Conservation (phyloP, 2,329 filamentous ascomycete genomes). For the Capronia epimyces region DNA sequence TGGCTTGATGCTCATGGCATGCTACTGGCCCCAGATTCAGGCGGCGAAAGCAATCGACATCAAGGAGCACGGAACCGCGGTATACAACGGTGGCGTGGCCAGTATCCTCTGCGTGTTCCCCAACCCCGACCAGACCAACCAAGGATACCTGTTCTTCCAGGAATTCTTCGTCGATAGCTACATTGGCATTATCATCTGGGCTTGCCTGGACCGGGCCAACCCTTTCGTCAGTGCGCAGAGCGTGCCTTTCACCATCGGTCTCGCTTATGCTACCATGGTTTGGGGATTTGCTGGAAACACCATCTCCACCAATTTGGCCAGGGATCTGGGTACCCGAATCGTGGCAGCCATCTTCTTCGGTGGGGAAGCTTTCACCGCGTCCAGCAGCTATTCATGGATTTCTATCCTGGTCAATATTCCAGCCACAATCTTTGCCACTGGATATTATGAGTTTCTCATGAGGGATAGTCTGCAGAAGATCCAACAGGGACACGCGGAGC, state of each 20-base stretch:
- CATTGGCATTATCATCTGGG: slow-evolving; percentile 55
- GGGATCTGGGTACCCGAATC: slow-evolving; percentile 55
- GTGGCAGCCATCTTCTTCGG: slow-evolving; percentile 56
- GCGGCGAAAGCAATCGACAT: slow-evolving; percentile 39
- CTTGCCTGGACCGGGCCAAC: slow-evolving; percentile 54
- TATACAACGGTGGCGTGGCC: slow-evolving; percentile 49
- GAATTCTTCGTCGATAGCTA: slow-evolving; percentile 57
- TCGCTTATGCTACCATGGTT: slow-evolving; percentile 51
- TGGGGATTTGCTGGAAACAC: slow-evolving; percentile 55
- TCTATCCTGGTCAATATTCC: slow-evolving; percentile 53
- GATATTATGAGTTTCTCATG: slow-evolving; percentile 52
- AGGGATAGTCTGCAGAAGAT: slow-evolving; percentile 51
- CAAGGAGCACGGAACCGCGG: slow-evolving; percentile 36
- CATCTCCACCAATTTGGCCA: slow-evolving; percentile 53
- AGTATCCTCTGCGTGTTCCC: slow-evolving; percentile 54
- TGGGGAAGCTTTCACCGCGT: slow-evolving; percentile 45
- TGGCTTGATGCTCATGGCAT: slow-evolving; percentile 50
- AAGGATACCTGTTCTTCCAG: slow-evolving; percentile 54
- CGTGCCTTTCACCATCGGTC: slow-evolving; percentile 52
- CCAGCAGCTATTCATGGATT: slow-evolving; percentile 47
- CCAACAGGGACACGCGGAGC: slow-evolving; percentile 45
- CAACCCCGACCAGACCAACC: slow-evolving; percentile 45
- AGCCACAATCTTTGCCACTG: slow-evolving; percentile 52
- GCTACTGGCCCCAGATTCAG: slow-evolving; percentile 51
- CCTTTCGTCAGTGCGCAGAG: slow-evolving; percentile 48